A percentile compares a stretch with the other conserved stretches of the same genome.
These are phyloP conservation scores for Cyclocybe aegerita DNA, from an alignment of 768 basidiomycete species.

Conservation along the genomic window DNA sequence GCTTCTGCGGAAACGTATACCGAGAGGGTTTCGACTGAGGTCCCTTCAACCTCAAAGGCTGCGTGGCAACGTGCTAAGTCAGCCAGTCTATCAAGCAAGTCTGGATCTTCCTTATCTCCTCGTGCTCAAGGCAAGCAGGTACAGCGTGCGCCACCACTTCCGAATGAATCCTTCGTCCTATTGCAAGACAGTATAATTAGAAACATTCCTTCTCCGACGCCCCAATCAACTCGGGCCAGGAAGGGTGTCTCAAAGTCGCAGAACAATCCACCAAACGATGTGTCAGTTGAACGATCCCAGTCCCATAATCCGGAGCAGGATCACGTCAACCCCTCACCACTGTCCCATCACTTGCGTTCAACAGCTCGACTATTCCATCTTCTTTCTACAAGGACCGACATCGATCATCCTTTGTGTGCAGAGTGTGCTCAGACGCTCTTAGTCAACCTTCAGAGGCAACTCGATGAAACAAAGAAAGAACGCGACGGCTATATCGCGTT, in stretches of 20 bases:
- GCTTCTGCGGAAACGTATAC: slow-evolving; percentile 16
- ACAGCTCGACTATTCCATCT: slow-evolving; percentile 74
- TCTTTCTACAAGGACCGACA: slow-evolving; percentile 71
- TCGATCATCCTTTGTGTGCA: slow-evolving; percentile 92
- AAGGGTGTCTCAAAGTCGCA: slow-evolving; percentile 40
- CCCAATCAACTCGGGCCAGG: slow-evolving; percentile 37
- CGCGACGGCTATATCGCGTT: slow-evolving; percentile 93
- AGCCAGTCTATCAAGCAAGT: slow-evolving; percentile 30
- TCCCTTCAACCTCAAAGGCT: slow-evolving; percentile 51
- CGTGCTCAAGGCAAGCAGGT: slow-evolving; percentile 63
- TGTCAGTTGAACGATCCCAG: slow-evolving; percentile 22
- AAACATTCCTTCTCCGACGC: slow-evolving; percentile 59
- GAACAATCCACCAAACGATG: slow-evolving; percentile 24
- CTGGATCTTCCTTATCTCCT: slow-evolving; percentile 41
- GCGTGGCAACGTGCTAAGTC: slow-evolving; percentile 64
- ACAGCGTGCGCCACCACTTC: slow-evolving; percentile 50
- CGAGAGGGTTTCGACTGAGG: slow-evolving; percentile 44
- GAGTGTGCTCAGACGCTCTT: slow-evolving; percentile 90
- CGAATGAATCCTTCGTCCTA: slow-evolving; percentile 90
- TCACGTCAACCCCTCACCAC: slow-evolving; percentile 65
- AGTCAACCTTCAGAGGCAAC: slow-evolving; percentile 68
- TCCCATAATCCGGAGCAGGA: slow-evolving; percentile 45
- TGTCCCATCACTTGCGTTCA: slow-evolving; percentile 77
- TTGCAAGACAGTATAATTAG: slow-evolving; percentile 81
- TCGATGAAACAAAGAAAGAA: slow-evolving; percentile 90